phyloP scores from a whole-genome alignment of 495 filamentous ascomycete genomes.

The Penicillium daleae region DNA sequence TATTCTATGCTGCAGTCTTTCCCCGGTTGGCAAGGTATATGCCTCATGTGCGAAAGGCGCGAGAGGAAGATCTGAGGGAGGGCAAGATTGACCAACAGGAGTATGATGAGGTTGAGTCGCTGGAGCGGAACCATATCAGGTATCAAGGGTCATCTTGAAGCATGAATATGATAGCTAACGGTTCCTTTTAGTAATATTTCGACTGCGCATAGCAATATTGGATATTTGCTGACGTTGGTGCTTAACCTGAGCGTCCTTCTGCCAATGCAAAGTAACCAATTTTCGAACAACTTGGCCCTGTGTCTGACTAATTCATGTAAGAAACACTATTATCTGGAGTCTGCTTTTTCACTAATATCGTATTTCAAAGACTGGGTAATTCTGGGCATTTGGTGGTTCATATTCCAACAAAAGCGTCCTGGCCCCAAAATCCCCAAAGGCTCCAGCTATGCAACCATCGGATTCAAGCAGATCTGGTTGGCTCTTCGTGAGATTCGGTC shows the following conservation, averaged over 20 bases:
- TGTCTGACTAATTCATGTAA: conserved; percentile 52
- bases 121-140: conserved; percentile 55
- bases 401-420: conserved; percentile 53
- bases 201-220: conserved; percentile 56
- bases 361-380: conserved; percentile 46
- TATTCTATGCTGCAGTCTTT: conserved; percentile 55
- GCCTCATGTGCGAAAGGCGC: conserved; percentile 50
- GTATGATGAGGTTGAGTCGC: conserved; percentile 52
- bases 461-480: conserved; percentile 52
- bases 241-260: conserved; percentile 52
- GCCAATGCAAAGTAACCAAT: conserved; percentile 45
- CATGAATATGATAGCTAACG: too few relatives aligned
- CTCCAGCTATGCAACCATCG: conserved; percentile 50
- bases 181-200: conserved; percentile 41
- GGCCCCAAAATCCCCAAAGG: conserved; percentile 50
- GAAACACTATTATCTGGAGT: not conserved
- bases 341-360: not conserved
- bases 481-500: conserved; percentile 46
- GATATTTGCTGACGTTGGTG: conserved; percentile 48
- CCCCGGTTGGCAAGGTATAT: conserved; percentile 51
- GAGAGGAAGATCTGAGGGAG: conserved; percentile 50
- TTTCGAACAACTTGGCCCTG: conserved; percentile 50
- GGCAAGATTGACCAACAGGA: conserved; percentile 44
- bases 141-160: conserved; percentile 7
- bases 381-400: conserved; percentile 55